These are phyloP conservation scores for Zoysia pacifica DNA, from an alignment of 176 grass and related monocot species.

Conservation along the genomic window DNA sequence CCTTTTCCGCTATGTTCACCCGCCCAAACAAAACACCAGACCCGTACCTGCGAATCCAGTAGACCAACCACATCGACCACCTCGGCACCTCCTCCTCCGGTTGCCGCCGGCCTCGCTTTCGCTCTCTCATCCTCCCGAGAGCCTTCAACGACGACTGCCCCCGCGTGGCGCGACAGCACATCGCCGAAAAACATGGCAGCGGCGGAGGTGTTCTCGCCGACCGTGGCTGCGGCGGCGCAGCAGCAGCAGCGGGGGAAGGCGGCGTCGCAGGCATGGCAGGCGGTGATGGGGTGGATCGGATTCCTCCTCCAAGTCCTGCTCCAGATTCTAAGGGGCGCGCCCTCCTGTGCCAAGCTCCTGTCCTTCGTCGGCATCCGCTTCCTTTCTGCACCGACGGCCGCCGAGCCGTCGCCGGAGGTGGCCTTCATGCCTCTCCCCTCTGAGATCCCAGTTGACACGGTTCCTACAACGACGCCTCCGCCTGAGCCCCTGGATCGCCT, in stretches of 20 bases:
- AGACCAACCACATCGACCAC: conserved; percentile 25
- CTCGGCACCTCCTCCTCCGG: conserved; percentile 27
- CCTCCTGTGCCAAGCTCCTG: conserved; percentile 82
- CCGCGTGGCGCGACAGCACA: conserved; percentile 10
- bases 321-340: conserved; percentile 84
- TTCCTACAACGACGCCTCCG: conserved; percentile 40
- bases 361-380: conserved; percentile 89
- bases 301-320: conserved; percentile 80
- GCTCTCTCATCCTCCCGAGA: neutral
- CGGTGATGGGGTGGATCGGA: conserved; percentile 76
- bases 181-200: conserved; percentile 49
- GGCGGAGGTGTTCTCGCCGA: conserved; percentile 58
- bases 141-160: neutral
- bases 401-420: conserved; percentile 54
- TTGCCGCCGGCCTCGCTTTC: conserved; percentile 26
- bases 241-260: conserved; percentile 58
- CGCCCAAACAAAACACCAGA: conserved; percentile 19
- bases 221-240: conserved; percentile 48
- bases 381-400: conserved; percentile 50
- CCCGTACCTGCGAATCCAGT: neutral
- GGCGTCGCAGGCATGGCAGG: conserved; percentile 72
- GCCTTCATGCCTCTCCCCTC: conserved; percentile 73
- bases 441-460: conserved; percentile 65
- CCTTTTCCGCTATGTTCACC: conserved; percentile 53
- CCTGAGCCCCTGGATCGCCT: conserved; percentile 59